Percentiles rank a stretch among this genome's conserved stretches.
Evolutionary conservation across 108 stramenopile genomes (phyloP).

Genomic region (Asterionellopsis glacialis): DNA sequence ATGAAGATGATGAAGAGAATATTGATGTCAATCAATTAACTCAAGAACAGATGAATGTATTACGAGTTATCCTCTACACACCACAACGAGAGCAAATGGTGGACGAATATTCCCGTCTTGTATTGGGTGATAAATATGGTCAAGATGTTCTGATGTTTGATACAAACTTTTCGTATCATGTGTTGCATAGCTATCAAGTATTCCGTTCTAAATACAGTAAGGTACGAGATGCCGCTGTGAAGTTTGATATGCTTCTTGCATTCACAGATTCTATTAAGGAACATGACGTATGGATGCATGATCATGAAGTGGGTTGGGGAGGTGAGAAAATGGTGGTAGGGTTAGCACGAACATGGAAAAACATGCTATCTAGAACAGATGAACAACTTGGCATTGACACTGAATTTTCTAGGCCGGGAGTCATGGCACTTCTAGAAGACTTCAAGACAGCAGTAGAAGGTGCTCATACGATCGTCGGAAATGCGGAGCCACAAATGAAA

Average conservation of each 20-base stretch:
- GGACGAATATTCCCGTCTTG: conserved; percentile 14
- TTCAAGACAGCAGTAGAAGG: conserved; percentile 13
- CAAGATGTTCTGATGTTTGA: conserved; percentile 27
- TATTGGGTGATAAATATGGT: conserved; percentile 23
- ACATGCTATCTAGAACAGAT: conserved; percentile 10
- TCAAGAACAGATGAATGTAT: conserved; percentile 18
- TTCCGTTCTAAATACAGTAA: not conserved
- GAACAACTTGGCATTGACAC: conserved; percentile 17
- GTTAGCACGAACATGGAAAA: conserved; percentile 23
- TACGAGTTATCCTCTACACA: conserved; percentile 26
- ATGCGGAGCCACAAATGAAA: not conserved
- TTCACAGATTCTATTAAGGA: conserved; percentile 17
- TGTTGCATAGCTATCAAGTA: not conserved
- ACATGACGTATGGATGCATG: conserved; percentile 26
- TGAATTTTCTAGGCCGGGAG: conserved; percentile 25
- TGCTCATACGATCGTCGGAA: not conserved
- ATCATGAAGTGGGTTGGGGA: conserved; percentile 19
- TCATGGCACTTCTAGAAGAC: conserved; percentile 14
- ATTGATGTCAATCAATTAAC: conserved; percentile 11
- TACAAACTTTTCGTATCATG: conserved; percentile 19
- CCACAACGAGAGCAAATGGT: conserved; percentile 13
- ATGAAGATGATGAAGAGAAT: conserved; percentile 16
- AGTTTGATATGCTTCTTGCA: conserved; percentile 28
- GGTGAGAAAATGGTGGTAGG: conserved; percentile 18
- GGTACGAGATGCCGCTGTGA: not conserved